Percentiles rank a stretch among this genome's conserved stretches.
These are phyloP conservation scores for Rutstroemia sydowiana DNA, from an alignment of 2,329 filamentous ascomycete species.

Conservation along the genomic window DNA sequence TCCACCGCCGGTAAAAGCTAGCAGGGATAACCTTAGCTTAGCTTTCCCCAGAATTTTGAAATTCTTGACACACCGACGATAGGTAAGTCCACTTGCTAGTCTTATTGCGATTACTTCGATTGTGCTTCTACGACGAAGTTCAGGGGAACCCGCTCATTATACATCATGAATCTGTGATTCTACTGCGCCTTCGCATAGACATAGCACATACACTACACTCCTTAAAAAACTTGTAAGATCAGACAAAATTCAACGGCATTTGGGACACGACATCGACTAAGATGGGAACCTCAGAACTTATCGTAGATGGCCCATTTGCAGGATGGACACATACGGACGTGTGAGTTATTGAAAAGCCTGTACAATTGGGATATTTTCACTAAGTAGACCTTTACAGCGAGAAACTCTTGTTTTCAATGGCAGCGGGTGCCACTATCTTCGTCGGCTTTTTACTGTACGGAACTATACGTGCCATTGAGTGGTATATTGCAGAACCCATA, in stretches of 20 bases:
- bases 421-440: constrained; percentile 16
- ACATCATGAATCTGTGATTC: not conserved
- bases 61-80: not conserved
- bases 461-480: constrained; percentile 17
- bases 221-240: too few relatives aligned
- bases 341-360: constrained; percentile 13
- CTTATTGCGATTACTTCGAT: not conserved
- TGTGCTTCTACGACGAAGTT: not conserved
- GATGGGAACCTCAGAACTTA: constrained; percentile 1
- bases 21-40: constrained; percentile 13
- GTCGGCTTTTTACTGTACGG: constrained; percentile 21
- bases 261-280: not conserved
- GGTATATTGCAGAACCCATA: constrained; percentile 32
- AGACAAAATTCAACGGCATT: too few relatives aligned
- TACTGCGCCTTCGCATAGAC: not conserved
- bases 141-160: not conserved
- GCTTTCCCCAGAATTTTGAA: constrained; percentile 19
- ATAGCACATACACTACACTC: not conserved
- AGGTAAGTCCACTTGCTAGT: not conserved
- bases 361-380: constrained; percentile 1
- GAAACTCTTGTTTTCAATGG: constrained; percentile 17
- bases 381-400: constrained; percentile 13
- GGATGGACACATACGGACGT: constrained; percentile 19
- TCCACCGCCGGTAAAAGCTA: constrained; percentile 6
- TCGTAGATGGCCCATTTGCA: constrained; percentile 10